Base-by-base conservation (phyloP, 148 eudicot genomes). In the Rhododendron simsii region DNA sequence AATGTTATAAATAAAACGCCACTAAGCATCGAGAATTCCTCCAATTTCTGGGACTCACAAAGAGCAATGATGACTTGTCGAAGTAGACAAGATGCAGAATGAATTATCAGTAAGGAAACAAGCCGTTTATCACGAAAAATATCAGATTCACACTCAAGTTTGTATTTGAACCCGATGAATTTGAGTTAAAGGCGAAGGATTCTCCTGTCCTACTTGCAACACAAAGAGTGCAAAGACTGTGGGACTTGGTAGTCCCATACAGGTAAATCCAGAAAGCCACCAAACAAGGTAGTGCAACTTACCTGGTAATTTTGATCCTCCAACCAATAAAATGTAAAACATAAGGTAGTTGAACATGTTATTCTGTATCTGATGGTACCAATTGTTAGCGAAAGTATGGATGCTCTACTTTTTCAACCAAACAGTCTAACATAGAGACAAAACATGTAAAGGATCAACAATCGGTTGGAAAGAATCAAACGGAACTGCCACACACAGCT, bases 21-120 rank as follows among this genome's bases (percentile, higher is more conserved):
- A 33, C 1, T 28, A 16, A 87, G 50, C 53, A 30, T 67, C 14
- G 15, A 75, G 74, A 5, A 57, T 11, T 11, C 20, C 7, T 79
- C 41, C 71, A 59, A 74, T 41, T 74, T 84, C 15, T 39, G 45
- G 50, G 53, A 73, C 33, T 74, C 77, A 18, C 53, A 15, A 21
- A 39, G 53, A 45, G 23, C 21, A 13, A n/a, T 37, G 33, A 57
- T 3, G 48, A 35, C 61, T 20, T 35, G 39, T 81, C 23, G 50
- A 80, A 51, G 83, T 59, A 33, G 47, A 81, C 37, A 59, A 37
- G 84, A 81, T 81, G 84, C 47, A 35, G 48, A 81, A 81, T 81
- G 71, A 59, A 81, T 26, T 30, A 51, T 51, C 83, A 81, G 63
- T 30, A 28, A 50, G 7, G 41, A 81, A 57, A 35, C 69, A 55